Base-by-base conservation (phyloP, 2,329 filamentous ascomycete species). In the Raffaelea deltoideospora region DNA sequence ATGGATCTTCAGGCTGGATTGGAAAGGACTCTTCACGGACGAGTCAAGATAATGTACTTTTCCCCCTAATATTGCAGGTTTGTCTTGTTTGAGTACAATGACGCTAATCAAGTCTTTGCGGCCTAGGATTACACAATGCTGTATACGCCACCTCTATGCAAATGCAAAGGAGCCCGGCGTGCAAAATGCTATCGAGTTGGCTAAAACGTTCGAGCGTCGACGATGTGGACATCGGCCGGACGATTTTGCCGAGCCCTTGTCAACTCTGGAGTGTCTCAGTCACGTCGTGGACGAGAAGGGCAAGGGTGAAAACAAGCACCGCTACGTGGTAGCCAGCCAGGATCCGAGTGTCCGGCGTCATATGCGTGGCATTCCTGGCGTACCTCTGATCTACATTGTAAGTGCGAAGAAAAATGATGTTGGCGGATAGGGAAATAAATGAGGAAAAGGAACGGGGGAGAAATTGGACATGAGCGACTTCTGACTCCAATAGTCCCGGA, bases 1-100 rank as follows among this genome's bases (percentile, higher is more conserved):
- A 94, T 95, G 80, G 81, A 93, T 43, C 64, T 95, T n/a, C 63
- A 81, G 34, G 69, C 71, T 27, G 74, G 79, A 18, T 63, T 95
- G 22, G 74, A 87, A 52, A 71, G 81, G 40, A 90, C 85, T n/a
- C 65, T 94, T 4, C 84, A 92, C 52, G 87, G 84, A 42, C 72
- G 84, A 54, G 76, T 86, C 48, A 93, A 90, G 59, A 79, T 83
- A 34, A 79, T 51, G 76, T 83, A 64, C 38, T 72, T 63, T n/a
- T 24, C 11, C 5, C 19, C n/a, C n/a, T n/a, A n/a, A n/a, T n/a
- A n/a, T n/a, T n/a, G n/a, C n/a, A n/a, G n/a, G n/a, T n/a, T n/a
- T n/a, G n/a, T n/a, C n/a, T n/a, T n/a, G n/a, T n/a, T n/a, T n/a
- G n/a, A n/a, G n/a, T 33, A 35, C 43, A 33, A 41, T 27, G 14